phyloP scores from a whole-genome alignment of 2,329 filamentous ascomycete species.

The Penicillium sp. region DNA sequence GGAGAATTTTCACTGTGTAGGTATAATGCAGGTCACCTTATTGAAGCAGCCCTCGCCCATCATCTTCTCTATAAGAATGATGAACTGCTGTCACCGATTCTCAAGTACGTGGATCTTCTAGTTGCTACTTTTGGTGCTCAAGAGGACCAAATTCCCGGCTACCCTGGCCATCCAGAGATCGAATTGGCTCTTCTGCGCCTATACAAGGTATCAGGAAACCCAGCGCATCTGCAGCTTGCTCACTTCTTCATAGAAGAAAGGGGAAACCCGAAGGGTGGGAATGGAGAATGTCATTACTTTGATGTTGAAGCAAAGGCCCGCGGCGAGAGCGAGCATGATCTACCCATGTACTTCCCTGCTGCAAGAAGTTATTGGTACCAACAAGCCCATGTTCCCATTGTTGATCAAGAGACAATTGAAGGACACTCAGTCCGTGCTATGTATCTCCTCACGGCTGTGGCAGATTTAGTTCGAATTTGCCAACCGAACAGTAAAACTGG shows the following conservation, averaged over 20 bases:
- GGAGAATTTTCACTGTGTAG: slow-evolving; percentile 28
- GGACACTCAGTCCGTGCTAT: slow-evolving; percentile 62
- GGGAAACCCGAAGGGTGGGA: slow-evolving; percentile 51
- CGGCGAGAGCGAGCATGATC: slow-evolving; percentile 51
- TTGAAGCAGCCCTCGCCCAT: slow-evolving; percentile 62
- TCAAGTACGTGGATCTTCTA: slow-evolving; percentile 57
- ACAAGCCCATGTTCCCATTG: slow-evolving; percentile 58
- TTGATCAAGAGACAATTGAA: slow-evolving; percentile 56
- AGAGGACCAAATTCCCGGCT: slow-evolving; percentile 54
- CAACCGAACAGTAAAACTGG: slow-evolving; percentile 22
- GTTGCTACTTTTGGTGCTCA: slow-evolving; percentile 53
- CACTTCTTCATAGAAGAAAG: slow-evolving; percentile 60
- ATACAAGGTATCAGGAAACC: slow-evolving; percentile 41
- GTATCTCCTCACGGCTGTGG: slow-evolving; percentile 60
- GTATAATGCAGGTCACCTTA: slow-evolving; percentile 63
- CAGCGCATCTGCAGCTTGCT: slow-evolving; percentile 49
- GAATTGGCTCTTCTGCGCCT: slow-evolving; percentile 52
- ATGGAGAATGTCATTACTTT: slow-evolving; percentile 55
- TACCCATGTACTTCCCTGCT: slow-evolving; percentile 51
- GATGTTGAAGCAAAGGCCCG: slow-evolving; percentile 55
- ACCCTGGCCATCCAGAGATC: slow-evolving; percentile 61
- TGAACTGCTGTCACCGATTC: slow-evolving; percentile 53
- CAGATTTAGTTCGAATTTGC: slow-evolving; percentile 53
- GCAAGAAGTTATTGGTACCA: slow-evolving; percentile 51
- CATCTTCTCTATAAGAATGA: slow-evolving; percentile 54